phyloP scores from a whole-genome alignment of 2,329 filamentous ascomycete genomes.

The Ophiostoma novo-ulmi region DNA sequence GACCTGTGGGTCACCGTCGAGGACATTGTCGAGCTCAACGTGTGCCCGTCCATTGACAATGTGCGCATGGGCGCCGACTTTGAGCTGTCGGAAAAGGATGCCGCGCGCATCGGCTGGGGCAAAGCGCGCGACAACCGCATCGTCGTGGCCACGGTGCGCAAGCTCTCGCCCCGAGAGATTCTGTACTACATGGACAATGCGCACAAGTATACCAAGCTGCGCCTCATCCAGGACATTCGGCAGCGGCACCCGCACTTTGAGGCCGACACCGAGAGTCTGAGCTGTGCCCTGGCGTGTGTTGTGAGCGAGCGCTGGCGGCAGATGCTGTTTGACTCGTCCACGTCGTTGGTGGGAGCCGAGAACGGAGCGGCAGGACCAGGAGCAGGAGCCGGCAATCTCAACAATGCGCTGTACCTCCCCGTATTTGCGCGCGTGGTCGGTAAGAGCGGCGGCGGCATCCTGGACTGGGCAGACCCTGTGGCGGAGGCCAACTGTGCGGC shows the following conservation, averaged over 20 bases:
- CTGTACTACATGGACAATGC: constrained; percentile 45
- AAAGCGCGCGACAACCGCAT: constrained; percentile 32
- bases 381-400: neutral
- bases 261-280: constrained; percentile 43
- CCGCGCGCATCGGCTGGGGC: constrained; percentile 33
- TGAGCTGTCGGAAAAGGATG: constrained; percentile 28
- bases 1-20: constrained; percentile 45
- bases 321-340: constrained; percentile 20
- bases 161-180: constrained; percentile 47
- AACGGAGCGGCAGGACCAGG: too few species aligned
- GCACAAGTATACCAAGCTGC: constrained; percentile 43
- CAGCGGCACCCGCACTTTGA: constrained; percentile 41
- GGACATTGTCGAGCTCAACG: constrained; percentile 42
- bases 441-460: constrained; percentile 36
- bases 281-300: constrained; percentile 27
- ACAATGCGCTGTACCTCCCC: constrained; percentile 21
- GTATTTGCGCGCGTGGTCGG: constrained; percentile 23
- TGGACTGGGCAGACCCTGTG: constrained; percentile 39
- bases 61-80: constrained; percentile 33
- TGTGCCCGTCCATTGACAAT: constrained; percentile 44
- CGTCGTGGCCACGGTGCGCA: constrained; percentile 39
- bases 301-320: constrained; percentile 27
- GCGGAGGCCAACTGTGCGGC: constrained; percentile 33
- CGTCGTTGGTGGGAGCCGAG: neutral
- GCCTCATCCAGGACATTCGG: constrained; percentile 42